phyloP scores from a whole-genome alignment of 2,329 filamentous ascomycete species.

The Penicillium sp. region DNA sequence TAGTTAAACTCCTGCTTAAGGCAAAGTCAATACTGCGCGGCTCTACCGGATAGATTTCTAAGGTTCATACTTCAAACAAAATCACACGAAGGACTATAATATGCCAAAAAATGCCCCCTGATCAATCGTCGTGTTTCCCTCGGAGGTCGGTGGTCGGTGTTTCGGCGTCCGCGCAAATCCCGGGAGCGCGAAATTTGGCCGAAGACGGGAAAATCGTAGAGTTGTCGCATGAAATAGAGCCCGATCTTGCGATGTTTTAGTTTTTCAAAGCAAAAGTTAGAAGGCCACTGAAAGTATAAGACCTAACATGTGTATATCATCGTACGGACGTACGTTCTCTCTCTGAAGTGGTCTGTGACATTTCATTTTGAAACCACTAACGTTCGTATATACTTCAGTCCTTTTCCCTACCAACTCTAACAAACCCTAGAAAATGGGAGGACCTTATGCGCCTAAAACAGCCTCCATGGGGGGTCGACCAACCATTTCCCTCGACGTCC shows the following conservation, averaged over 20 bases:
- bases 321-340: background rate
- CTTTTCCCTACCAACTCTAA: background rate
- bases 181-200: background rate
- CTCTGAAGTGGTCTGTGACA: background rate
- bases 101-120: too few relatives aligned
- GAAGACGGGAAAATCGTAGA: background rate
- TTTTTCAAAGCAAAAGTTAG: background rate
- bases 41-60: too few relatives aligned
- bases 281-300: background rate
- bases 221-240: background rate
- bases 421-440: slow-evolving; percentile 15
- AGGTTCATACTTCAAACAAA: too few relatives aligned
- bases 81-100: too few relatives aligned
- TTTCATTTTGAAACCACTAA: background rate
- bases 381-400: background rate
- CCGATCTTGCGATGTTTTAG: background rate
- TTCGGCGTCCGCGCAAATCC: slow-evolving; percentile 1
- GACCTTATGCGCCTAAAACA: slow-evolving; percentile 30
- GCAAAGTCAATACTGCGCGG: too few relatives aligned
- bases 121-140: too few relatives aligned
- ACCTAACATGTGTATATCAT: background rate
- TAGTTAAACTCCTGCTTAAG: too few relatives aligned
- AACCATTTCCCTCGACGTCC: slow-evolving; percentile 58
- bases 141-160: slow-evolving; percentile 6
- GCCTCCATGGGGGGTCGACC: slow-evolving; percentile 51